Percentiles rank a stretch among this genome's conserved stretches.
Conservation (phyloP, 768 basidiomycete species). For the Austroboletus festivus region DNA sequence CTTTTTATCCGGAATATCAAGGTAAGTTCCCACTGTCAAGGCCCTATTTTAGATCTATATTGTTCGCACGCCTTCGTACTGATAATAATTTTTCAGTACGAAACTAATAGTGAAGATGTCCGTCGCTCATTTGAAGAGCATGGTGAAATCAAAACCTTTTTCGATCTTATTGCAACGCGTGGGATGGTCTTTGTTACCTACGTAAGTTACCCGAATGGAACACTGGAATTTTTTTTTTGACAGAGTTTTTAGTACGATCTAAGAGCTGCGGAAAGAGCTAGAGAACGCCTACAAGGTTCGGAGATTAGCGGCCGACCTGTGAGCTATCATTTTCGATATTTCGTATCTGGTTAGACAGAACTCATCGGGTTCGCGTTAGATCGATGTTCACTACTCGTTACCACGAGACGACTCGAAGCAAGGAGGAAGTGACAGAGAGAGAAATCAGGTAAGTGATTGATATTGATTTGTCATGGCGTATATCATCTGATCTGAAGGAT, state of each 20-base stretch:
- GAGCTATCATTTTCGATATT: constrained; percentile 34
- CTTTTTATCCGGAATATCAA: constrained; percentile 98
- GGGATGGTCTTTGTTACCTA: constrained; percentile 99
- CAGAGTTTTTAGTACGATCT: constrained; percentile 70
- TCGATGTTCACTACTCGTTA: constrained; percentile 97
- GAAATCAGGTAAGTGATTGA: constrained; percentile 80
- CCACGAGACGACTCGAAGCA: constrained; percentile 82
- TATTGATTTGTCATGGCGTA: no score
- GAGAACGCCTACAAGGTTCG: constrained; percentile 87
- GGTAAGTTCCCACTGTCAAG: constrained; percentile 54
- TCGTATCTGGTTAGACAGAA: constrained; percentile 5
- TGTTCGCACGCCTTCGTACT: constrained; percentile 8
- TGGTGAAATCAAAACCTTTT: constrained; percentile 96
- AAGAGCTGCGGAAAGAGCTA: constrained; percentile 87
- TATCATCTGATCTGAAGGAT: no score
- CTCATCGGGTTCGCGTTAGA: no score
- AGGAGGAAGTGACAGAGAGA: constrained; percentile 58
- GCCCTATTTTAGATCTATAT: constrained; percentile 9
- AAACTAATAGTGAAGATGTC: constrained; percentile 83
- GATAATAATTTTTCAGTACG: constrained; percentile 55
- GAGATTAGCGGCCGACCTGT: constrained; percentile 88
- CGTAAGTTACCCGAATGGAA: constrained; percentile 52
- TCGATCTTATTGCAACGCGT: constrained; percentile 88
- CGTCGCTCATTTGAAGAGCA: constrained; percentile 85
- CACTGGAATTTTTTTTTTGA: constrained; percentile 11